These are phyloP conservation scores for Pisolithus albus DNA, from an alignment of 768 basidiomycete genomes.

Conservation along the genomic window DNA sequence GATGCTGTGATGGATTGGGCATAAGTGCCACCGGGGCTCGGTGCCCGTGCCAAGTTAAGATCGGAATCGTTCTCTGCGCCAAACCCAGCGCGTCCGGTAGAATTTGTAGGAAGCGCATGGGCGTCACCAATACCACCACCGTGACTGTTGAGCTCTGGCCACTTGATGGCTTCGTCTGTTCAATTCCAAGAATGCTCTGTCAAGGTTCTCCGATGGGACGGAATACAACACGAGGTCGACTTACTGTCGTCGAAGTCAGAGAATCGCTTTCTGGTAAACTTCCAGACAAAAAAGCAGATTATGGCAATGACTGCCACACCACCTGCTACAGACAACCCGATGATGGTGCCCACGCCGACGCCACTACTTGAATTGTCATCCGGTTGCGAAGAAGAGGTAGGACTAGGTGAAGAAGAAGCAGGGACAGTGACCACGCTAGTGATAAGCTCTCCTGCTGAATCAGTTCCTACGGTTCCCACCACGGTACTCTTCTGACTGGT, in stretches of 20 bases:
- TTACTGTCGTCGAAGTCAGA: conserved; percentile 72
- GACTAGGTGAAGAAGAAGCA: conserved; percentile 15
- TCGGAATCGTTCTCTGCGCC: conserved; percentile 54
- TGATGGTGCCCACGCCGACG: conserved; percentile 63
- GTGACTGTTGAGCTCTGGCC: conserved; percentile 81
- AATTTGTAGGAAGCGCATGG: conserved; percentile 61
- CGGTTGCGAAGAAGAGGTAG: conserved; percentile 20
- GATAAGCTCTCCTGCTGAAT: conserved; percentile 23
- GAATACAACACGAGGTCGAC: conserved; percentile 26
- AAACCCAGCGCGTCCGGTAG: conserved; percentile 67
- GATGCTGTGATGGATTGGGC: conserved; percentile 37
- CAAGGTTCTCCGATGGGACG: neutral
- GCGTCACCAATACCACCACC: conserved; percentile 37
- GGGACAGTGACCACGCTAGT: conserved; percentile 18
- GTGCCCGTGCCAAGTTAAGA: conserved; percentile 46
- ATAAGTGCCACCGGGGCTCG: conserved; percentile 40
- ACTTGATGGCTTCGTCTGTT: conserved; percentile 79
- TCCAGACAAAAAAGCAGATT: conserved; percentile 76
- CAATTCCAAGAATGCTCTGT: conserved; percentile 1
- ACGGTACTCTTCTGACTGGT: neutral
- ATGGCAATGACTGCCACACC: conserved; percentile 70
- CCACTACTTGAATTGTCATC: conserved; percentile 15
- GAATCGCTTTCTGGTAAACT: conserved; percentile 75
- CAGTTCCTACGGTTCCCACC: conserved; percentile 20
- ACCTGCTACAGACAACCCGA: conserved; percentile 77